Conservation (phyloP, 1,284 basidiomycete genomes). For the Schizopora paradoxa region DNA sequence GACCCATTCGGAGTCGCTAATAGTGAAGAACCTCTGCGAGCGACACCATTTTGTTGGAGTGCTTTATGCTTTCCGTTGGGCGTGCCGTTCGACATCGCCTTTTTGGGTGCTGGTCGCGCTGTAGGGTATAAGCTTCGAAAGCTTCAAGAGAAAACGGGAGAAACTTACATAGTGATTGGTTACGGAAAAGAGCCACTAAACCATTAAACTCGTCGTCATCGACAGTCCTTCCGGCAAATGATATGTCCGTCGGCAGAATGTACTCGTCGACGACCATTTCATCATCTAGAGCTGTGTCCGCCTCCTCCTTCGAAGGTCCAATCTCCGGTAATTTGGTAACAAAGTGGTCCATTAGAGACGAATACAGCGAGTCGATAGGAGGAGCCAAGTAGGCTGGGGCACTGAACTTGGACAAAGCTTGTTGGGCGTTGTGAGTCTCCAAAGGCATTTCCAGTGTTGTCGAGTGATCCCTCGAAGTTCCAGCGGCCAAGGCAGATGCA, state of each 20-base stretch:
- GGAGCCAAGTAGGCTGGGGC: conserved; percentile 79
- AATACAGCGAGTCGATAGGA: conserved; percentile 70
- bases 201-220: conserved; percentile 41
- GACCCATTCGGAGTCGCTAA: no score
- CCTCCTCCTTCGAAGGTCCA: conserved; percentile 37
- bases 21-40: no score
- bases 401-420: conserved; percentile 54
- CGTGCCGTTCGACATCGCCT: conserved; percentile 22
- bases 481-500: conserved; percentile 48
- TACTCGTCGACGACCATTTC: conserved; percentile 22
- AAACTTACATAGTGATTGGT: conserved; percentile 39
- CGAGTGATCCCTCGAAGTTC: conserved; percentile 21
- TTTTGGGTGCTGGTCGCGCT: conserved; percentile 16
- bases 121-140: neutral
- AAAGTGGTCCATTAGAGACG: conserved; percentile 64
- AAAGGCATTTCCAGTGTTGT: conserved; percentile 17
- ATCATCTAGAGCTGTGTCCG: conserved; percentile 23
- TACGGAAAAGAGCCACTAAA: conserved; percentile 47
- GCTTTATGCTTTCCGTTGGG: conserved; percentile 19
- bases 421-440: conserved; percentile 35
- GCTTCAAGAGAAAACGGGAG: conserved; percentile 6
- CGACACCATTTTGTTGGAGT: conserved; percentile 21
- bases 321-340: conserved; percentile 39
- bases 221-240: conserved; percentile 32
- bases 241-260: conserved; percentile 5